Evolutionary conservation across 352 stramenopile species (phyloP).

Genomic region (Pseudoperonospora humuli): DNA sequence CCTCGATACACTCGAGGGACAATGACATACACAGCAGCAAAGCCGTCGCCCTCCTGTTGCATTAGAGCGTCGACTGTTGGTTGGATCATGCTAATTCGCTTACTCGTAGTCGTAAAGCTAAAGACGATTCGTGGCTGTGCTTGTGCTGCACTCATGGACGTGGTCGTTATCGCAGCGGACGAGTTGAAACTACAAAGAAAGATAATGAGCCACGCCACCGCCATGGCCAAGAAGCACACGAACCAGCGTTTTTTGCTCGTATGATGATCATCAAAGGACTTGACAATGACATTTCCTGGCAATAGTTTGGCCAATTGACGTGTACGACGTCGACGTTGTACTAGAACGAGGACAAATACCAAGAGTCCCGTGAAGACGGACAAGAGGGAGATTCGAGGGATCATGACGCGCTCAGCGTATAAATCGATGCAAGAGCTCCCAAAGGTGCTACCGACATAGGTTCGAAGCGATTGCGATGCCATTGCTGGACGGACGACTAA

Average conservation of each 20-base stretch:
- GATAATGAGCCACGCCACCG: conserved; percentile 29
- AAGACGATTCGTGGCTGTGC: conserved; percentile 38
- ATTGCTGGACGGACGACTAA: background rate
- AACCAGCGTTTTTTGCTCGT: conserved; percentile 18
- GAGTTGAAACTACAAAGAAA: conserved; percentile 34
- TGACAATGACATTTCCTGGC: conserved; percentile 11
- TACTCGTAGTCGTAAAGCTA: conserved; percentile 46
- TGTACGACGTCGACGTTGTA: conserved; percentile 7
- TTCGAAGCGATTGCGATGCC: conserved; percentile 10
- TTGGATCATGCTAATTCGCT: conserved; percentile 28
- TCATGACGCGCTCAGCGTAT: conserved; percentile 34
- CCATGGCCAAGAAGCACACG: conserved; percentile 18
- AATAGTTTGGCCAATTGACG: conserved; percentile 14
- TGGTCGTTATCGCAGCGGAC: conserved; percentile 13
- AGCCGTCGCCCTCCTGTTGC: conserved; percentile 28
- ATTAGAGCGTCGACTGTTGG: conserved; percentile 34
- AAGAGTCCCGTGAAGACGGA: conserved; percentile 17
- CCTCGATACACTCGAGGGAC: conserved; percentile 33
- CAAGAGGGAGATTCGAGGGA: conserved; percentile 33
- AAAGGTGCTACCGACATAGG: conserved; percentile 10
- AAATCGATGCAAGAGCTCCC: conserved; percentile 29
- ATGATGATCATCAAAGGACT: conserved; percentile 5
- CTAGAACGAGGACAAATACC: conserved; percentile 5
- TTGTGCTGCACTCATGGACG: conserved; percentile 12
- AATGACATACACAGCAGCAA: conserved; percentile 44